Base-by-base conservation (phyloP, 805 yeast genomes). In the Wickerhamomyces hampshirensis region DNA sequence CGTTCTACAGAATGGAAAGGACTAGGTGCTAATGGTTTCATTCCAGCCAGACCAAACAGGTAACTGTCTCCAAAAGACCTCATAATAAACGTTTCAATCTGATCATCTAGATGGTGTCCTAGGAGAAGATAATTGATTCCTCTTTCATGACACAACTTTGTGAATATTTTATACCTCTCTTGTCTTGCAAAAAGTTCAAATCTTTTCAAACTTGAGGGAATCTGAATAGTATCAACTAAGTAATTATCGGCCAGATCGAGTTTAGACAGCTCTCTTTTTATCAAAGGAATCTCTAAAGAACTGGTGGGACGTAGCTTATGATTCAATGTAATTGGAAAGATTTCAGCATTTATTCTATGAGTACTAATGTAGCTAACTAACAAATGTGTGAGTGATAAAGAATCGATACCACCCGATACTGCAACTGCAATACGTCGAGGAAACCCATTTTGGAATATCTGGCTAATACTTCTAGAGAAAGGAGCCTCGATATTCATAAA, bases 341-440 rank as follows among this genome's bases (percentile, higher is more conserved):
- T 54, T 16, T 58, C 36, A 14, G 73, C 43, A 1, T 46, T 40
- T 2, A 60, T n/a, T n/a, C n/a, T n/a, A n/a, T n/a, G n/a, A n/a
- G n/a, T n/a, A n/a, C n/a, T n/a, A n/a, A n/a, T n/a, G n/a, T n/a
- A n/a, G n/a, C n/a, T n/a, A n/a, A n/a, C n/a, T n/a, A n/a, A n/a
- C n/a, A n/a, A n/a, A n/a, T n/a, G n/a, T n/a, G n/a, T n/a, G n/a
- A n/a, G n/a, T n/a, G n/a, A n/a, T n/a, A n/a, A n/a, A n/a, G n/a
- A 84, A 52, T 84, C 94, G 0, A 80, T 87, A 1, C 94, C 94
- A 1, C 95, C 95, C 12, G 87, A 78, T 1, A 84, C 68, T 0
- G 88, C 87, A 13, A 84, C 56, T 5, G 66, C 74, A 0, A 75
- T 38, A 21, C 42, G 52, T 5, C 35, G 28, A 4, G 70, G 71